These are phyloP conservation scores for Arxiozyma slooffiae DNA, from an alignment of 1,139 yeast species.

Conservation along the genomic window DNA sequence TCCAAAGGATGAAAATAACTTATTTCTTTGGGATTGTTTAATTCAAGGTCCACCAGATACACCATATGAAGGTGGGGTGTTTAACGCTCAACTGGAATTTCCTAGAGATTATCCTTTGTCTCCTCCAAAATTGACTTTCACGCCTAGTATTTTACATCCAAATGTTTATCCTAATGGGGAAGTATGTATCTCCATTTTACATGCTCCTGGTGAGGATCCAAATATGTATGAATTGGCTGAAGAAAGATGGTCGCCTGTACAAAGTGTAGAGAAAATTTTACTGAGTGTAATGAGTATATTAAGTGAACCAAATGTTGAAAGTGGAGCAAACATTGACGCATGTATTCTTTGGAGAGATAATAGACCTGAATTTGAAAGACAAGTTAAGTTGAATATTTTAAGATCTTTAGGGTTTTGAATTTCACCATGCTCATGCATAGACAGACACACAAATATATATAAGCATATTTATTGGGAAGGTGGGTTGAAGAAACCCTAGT, in stretches of 20 bases:
- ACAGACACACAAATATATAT: not conserved
- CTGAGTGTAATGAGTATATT: constrained; percentile 90
- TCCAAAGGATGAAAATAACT: constrained; percentile 70
- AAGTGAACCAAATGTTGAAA: constrained; percentile 93
- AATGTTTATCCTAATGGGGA: constrained; percentile 90
- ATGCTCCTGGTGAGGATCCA: constrained; percentile 96
- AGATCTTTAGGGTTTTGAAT: constrained; percentile 26
- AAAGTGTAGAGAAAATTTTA: constrained; percentile 88
- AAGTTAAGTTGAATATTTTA: constrained; percentile 37
- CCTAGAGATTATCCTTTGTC: constrained; percentile 87
- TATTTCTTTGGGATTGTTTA: constrained; percentile 85
- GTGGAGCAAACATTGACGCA: constrained; percentile 96
- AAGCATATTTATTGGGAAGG: not conserved
- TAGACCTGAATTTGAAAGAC: constrained; percentile 52
- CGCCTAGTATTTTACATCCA: constrained; percentile 83
- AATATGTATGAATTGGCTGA: constrained; percentile 89
- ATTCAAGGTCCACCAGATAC: constrained; percentile 91
- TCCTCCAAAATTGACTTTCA: constrained; percentile 79
- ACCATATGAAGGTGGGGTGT: constrained; percentile 87
- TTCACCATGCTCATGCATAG: not conserved
- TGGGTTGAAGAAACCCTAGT: not conserved
- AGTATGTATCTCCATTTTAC: constrained; percentile 89
- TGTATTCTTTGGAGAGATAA: constrained; percentile 90
- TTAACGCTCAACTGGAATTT: constrained; percentile 72
- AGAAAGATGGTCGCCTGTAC: constrained; percentile 97